Conservation (phyloP, 805 yeast genomes). For the Lipomyces mesembrius region DNA sequence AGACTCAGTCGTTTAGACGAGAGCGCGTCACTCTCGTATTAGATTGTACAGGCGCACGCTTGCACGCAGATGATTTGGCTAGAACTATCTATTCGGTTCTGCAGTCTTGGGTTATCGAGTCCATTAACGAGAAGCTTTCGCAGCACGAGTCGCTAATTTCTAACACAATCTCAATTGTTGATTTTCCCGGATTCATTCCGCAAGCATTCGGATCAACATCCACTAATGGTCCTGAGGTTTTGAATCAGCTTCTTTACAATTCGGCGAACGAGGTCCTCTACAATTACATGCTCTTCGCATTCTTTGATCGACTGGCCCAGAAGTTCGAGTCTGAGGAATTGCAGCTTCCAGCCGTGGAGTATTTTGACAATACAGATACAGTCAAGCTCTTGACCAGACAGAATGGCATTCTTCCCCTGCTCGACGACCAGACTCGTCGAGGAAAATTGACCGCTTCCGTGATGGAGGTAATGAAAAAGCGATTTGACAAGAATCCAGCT, state of each 20-base stretch:
- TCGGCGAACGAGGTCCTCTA: constrained; percentile 51
- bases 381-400: constrained; percentile 58
- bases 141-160: constrained; percentile 42
- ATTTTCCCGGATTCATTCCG: constrained; percentile 51
- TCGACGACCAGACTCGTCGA: constrained; percentile 48
- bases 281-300: constrained; percentile 47
- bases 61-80: constrained; percentile 50
- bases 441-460: constrained; percentile 45
- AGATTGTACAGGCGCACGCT: constrained; percentile 50
- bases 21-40: constrained; percentile 51
- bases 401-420: constrained; percentile 46
- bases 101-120: constrained; percentile 49
- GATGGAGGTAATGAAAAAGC: constrained; percentile 43
- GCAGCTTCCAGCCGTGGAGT: constrained; percentile 59
- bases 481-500: constrained; percentile 44
- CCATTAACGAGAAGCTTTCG: constrained; percentile 46
- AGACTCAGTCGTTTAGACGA: constrained; percentile 46
- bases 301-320: constrained; percentile 48
- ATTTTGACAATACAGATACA: constrained; percentile 60
- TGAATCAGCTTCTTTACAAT: constrained; percentile 50
- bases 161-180: constrained; percentile 47
- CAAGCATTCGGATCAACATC: constrained; percentile 21
- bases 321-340: constrained; percentile 50
- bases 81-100: constrained; percentile 49
- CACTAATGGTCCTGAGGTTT: constrained; percentile 33